Evolutionary conservation across 805 yeast species (phyloP).

Genomic region (Cyberlindnera subsufficiens): DNA sequence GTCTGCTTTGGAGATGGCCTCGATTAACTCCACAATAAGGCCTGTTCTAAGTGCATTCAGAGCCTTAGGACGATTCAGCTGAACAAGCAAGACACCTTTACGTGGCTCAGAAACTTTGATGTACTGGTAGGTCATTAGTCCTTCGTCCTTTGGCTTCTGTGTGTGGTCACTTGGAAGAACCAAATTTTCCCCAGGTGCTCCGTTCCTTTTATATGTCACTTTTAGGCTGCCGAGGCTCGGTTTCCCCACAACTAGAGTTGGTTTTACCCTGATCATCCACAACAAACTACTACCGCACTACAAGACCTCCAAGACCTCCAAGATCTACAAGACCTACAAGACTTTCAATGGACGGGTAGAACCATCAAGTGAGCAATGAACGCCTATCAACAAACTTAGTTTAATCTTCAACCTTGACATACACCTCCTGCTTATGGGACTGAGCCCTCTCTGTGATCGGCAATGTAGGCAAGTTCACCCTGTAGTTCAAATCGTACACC

Average conservation of each 20-base stretch:
- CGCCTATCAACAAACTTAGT: not conserved
- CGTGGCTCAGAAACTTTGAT: constrained; percentile 18
- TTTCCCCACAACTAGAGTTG: no score
- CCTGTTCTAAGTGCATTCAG: constrained; percentile 19
- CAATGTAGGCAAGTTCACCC: constrained; percentile 51
- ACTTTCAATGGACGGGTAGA: no score
- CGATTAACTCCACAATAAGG: constrained; percentile 17
- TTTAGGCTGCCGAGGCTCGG: no score
- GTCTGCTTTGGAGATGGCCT: constrained; percentile 18
- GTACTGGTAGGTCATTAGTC: constrained; percentile 14
- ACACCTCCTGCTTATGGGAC: constrained; percentile 24
- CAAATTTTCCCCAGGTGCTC: no score
- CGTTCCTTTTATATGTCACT: no score
- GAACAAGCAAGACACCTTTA: constrained; percentile 20
- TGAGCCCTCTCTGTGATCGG: constrained; percentile 31
- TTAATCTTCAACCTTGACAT: constrained; percentile 3
- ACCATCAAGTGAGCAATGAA: no score
- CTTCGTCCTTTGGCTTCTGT: not conserved
- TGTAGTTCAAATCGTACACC: constrained; percentile 64
- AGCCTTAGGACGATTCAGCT: constrained; percentile 24
- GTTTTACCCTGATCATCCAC: no score
- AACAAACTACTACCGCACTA: no score
- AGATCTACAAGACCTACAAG: no score
- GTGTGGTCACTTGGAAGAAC: no score
- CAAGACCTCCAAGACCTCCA: no score